Conservation (phyloP, 371 early-diverging fungal species). For the Mortierella sp. region DNA sequence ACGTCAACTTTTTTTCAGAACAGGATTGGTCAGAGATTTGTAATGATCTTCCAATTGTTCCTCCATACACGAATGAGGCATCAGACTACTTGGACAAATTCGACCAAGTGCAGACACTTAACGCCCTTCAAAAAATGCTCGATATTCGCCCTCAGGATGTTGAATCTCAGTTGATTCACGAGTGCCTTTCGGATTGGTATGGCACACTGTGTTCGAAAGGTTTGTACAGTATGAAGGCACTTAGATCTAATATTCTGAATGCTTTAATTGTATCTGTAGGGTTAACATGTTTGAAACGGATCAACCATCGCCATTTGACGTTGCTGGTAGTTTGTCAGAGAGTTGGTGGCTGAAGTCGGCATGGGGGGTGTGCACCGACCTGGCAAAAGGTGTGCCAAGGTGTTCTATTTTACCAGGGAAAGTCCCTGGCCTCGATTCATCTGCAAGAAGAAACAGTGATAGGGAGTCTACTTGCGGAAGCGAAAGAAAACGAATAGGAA, state of each 20-base stretch:
- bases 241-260: background rate
- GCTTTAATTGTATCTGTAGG: slow-evolving; percentile 15
- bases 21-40: slow-evolving; percentile 26
- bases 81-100: slow-evolving; percentile 28
- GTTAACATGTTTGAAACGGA: slow-evolving; percentile 24
- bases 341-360: slow-evolving; percentile 31
- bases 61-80: slow-evolving; percentile 14
- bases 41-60: slow-evolving; percentile 14
- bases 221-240: background rate
- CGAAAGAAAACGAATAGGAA: slow-evolving; percentile 15
- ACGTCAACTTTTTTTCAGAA: slow-evolving; percentile 17
- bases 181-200: slow-evolving; percentile 31
- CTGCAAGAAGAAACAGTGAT: slow-evolving; percentile 26
- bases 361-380: slow-evolving; percentile 33
- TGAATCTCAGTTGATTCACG: slow-evolving; percentile 30
- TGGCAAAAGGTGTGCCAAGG: slow-evolving; percentile 28
- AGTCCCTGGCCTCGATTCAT: slow-evolving; percentile 23
- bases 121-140: slow-evolving; percentile 18
- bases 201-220: background rate
- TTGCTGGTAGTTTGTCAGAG: slow-evolving; percentile 26
- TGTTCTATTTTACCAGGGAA: slow-evolving; percentile 32
- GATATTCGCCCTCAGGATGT: slow-evolving; percentile 22
- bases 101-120: slow-evolving; percentile 14
- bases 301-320: slow-evolving; percentile 29
- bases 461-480: slow-evolving; percentile 8